Base-by-base conservation (phyloP, 1,284 basidiomycete species). In the Hymenochaete sp. region DNA sequence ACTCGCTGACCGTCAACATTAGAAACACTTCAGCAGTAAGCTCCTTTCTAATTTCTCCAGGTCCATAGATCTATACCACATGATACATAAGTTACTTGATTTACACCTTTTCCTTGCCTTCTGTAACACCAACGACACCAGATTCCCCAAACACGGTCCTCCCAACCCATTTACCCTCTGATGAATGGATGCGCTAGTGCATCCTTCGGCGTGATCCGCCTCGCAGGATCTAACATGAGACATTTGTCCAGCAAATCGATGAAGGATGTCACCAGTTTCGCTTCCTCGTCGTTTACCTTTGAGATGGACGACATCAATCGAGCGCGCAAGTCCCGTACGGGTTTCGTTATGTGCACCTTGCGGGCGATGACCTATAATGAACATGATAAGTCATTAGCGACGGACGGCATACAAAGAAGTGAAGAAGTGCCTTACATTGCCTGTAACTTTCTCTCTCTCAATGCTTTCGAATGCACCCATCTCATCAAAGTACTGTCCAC, bases 181-280 rank as follows among this genome's bases (percentile, higher is more conserved):
- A 93, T 79, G 66, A 96, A 97, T 0, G 89, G 79, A 64, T 98
- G 93, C 7, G 73, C 63, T 38, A 97, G 70, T 9, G 91, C 93
- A 58, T 97, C 93, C 55, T 85, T 79, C 0, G 92, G 90, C 11
- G 79, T 85, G 45, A 97, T 80, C 52, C 93, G 70, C 57, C 88
- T 80, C 29, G 79, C 72, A 0, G 95, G 89, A 62, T 98, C 96
- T n/a, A 98, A 71, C 35, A 80, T 73, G 28, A 98, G 71, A 61
- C 92, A 96, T 61, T 87, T 93, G 57, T 97, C 92, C 45, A 99
- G 65, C 41, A 98, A 63, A 60, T 98, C 95, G 36, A 96, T 75
- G 59, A 99, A 96, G 10, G 79, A 77, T 38, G 75, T 63, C n/a
- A 96, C 58, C 54, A 89, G 62, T 63, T 89, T 91, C 55, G 75